Evolutionary conservation across 139 green algal species (phyloP), one percentile per base, ranked within the genome.

Genomic region (Limnomonas spitsbergensis): DNA sequence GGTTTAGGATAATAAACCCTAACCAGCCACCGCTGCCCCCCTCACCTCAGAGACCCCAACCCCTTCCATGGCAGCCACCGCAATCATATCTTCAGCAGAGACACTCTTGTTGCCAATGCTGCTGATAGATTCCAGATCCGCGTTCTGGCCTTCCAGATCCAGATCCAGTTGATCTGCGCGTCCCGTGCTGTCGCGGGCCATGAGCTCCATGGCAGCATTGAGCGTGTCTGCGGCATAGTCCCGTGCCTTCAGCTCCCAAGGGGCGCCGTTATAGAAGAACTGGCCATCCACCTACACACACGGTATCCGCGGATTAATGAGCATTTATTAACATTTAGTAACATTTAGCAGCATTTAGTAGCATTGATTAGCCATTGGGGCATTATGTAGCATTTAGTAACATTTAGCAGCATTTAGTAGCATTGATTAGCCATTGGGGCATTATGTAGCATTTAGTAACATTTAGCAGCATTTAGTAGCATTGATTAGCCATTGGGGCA

Each of bases 31-130:
- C 47, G 14, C 47, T 20, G 14, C 37, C 36, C 3, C 29, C 4
- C 66, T 29, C 40, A 81, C 77, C 78, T 73, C 73, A 4, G 71
- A 72, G 34, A 87, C 76, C 0, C 86, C 86, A 54, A 90, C 83
- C 0, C 75, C 86, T 69, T 90, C 86, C 86, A 90, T 90, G 14
- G 86, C 86, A 31, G 82, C 83, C 9, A 89, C 83, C 0, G 86
- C 83, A 29, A 91, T 75, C 36, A 91, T 80, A 37, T 85, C 78
- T 4, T 3, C n/a, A 1, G 79, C 73, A 2, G 53, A 66, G n/a
- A 31, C 53, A 2, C 32, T 2, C 71, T 53, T 69, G 2, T 32
- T 76, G 39, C n/a, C 35, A 29, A 61, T 29, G 2, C 24, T 76
- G 39, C n/a, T 66, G 14, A 61, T 29, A 20, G 14, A 14, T 20